phyloP scores from a whole-genome alignment of 371 early-diverging fungal species.

The Conidiobolus incongruus region DNA sequence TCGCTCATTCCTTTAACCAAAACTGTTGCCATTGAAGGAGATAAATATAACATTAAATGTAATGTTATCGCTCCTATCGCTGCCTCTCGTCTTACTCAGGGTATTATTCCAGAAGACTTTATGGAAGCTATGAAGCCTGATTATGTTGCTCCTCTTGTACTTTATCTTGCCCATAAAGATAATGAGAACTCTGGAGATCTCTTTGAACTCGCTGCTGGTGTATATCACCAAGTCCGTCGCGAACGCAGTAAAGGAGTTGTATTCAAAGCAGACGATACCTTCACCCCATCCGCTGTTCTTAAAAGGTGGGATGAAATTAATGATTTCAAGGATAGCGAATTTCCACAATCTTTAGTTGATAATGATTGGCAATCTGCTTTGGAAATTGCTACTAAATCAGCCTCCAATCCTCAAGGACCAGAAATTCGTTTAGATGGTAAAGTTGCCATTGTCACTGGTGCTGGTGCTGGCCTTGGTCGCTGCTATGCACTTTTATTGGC shows the following conservation, averaged over 20 bases:
- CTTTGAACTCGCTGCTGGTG: slow-evolving; percentile 93
- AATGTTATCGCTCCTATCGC: slow-evolving; percentile 96
- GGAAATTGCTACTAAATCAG: slow-evolving; percentile 43
- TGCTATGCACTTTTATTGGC: slow-evolving; percentile 71
- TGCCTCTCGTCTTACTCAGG: slow-evolving; percentile 94
- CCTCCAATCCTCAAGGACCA: slow-evolving; percentile 27
- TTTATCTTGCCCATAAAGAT: slow-evolving; percentile 73
- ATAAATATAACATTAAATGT: slow-evolving; percentile 67
- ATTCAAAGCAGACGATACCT: slow-evolving; percentile 73
- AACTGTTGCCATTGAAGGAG: slow-evolving; percentile 87
- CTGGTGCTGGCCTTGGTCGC: slow-evolving; percentile 77
- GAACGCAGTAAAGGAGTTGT: slow-evolving; percentile 76
- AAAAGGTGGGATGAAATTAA: slow-evolving; percentile 52
- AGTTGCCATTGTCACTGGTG: slow-evolving; percentile 80
- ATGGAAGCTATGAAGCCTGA: slow-evolving; percentile 86
- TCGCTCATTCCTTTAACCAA: slow-evolving; percentile 76
- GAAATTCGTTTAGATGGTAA: slow-evolving; percentile 56
- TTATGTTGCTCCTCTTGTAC: slow-evolving; percentile 88
- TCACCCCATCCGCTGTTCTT: slow-evolving; percentile 62
- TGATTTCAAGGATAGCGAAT: slow-evolving; percentile 48
- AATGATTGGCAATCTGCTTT: slow-evolving; percentile 64
- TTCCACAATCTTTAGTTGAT: slow-evolving; percentile 57
- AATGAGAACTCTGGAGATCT: slow-evolving; percentile 66
- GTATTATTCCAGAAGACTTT: slow-evolving; percentile 84
- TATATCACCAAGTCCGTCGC: slow-evolving; percentile 78